Evolutionary conservation across 805 yeast genomes (phyloP).

Genomic region (Candida berthetii): DNA sequence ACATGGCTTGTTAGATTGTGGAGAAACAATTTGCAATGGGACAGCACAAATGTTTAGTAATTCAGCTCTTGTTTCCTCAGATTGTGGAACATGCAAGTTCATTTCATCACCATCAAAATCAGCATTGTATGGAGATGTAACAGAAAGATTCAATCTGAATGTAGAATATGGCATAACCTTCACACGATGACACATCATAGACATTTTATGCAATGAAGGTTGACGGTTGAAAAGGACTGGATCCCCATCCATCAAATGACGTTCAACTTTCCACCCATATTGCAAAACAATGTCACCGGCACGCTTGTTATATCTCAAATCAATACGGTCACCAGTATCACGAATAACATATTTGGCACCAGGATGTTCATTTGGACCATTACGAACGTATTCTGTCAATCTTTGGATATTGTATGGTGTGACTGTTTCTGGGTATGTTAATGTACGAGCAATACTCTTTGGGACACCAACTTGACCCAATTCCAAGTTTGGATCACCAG

Average conservation of each 20-base stretch:
- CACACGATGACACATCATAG: constrained; percentile 99
- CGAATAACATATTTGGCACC: constrained; percentile 98
- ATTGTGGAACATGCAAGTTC: constrained; percentile 99
- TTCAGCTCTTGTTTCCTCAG: constrained; percentile 97
- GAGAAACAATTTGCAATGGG: constrained; percentile 95
- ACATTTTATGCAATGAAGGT: constrained; percentile 98
- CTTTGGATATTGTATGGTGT: constrained; percentile 96
- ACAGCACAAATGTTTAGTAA: constrained; percentile 93
- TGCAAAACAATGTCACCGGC: constrained; percentile 98
- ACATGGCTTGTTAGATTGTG: constrained; percentile 97
- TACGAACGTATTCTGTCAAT: constrained; percentile 87
- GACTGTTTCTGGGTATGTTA: constrained; percentile 95
- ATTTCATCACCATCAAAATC: constrained; percentile 99
- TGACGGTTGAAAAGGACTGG: constrained; percentile 98
- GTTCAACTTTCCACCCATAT: constrained; percentile 98
- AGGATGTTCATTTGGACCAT: constrained; percentile 99
- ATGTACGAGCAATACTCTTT: constrained; percentile 88
- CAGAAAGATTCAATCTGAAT: constrained; percentile 92
- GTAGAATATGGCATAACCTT: constrained; percentile 99
- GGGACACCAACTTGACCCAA: constrained; percentile 99
- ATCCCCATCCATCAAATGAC: constrained; percentile 96
- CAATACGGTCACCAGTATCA: constrained; percentile 98
- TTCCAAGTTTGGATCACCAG: constrained; percentile 98
- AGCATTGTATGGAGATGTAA: constrained; percentile 98
- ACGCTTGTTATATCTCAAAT: constrained; percentile 91